A percentile compares a stretch with the other conserved stretches of the same genome.
These are phyloP conservation scores for Pythium scleroteichum DNA, from an alignment of 352 stramenopile genomes.

Conservation along the genomic window DNA sequence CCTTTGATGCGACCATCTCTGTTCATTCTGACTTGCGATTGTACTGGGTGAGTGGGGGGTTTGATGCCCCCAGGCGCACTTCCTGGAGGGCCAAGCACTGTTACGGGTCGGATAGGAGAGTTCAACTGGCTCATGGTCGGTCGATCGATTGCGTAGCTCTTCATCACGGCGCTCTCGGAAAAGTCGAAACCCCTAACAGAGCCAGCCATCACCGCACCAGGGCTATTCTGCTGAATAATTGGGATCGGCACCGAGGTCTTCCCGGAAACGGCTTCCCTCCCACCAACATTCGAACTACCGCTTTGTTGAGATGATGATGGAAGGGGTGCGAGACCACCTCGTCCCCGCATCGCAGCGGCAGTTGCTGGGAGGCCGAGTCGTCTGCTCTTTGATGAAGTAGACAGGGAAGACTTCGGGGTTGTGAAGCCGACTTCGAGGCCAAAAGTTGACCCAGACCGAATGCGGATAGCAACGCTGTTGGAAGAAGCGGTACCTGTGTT, in stretches of 20 bases:
- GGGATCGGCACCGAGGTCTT: not conserved
- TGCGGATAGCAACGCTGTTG: conserved; percentile 9
- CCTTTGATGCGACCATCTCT: not conserved
- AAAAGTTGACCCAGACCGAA: conserved; percentile 9
- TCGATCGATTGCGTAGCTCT: conserved; percentile 20
- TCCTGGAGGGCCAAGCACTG: conserved; percentile 4
- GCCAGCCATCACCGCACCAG: not conserved
- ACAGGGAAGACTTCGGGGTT: not conserved
- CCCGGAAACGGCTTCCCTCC: not conserved
- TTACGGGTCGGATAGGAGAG: not conserved
- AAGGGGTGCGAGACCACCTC: conserved; percentile 4
- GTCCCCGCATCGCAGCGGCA: not conserved
- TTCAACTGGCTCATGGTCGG: not conserved
- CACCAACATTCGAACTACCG: not conserved
- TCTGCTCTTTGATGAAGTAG: not conserved
- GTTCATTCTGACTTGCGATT: not conserved
- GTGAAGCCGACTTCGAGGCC: not conserved
- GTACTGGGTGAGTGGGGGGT: not conserved
- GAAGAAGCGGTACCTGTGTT: not conserved
- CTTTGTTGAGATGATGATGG: not conserved
- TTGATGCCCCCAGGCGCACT: not conserved
- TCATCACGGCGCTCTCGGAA: conserved; percentile 26
- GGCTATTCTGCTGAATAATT: not conserved
- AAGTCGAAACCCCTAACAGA: conserved; percentile 11
- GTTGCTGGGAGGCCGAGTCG: not conserved